Evolutionary conservation across 306 rosid genomes (phyloP).

Genomic region (Rosa rugosa): DNA sequence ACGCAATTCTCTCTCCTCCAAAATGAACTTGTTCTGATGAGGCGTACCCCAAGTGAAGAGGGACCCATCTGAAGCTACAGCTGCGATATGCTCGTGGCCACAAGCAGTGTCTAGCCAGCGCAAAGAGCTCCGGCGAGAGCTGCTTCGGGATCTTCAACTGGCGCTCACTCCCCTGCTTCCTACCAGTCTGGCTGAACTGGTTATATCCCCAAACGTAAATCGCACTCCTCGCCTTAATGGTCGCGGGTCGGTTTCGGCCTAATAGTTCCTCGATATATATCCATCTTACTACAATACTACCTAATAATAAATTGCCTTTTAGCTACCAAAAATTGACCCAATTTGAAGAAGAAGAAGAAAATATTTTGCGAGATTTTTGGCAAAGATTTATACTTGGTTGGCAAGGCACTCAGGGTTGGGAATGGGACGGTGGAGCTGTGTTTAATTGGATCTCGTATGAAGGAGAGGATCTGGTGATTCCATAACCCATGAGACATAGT

Average conservation of each 20-base stretch:
- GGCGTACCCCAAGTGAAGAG: slow-evolving; percentile 84
- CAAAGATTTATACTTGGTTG: neutral
- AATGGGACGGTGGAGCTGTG: too few relatives aligned
- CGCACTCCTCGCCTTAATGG: slow-evolving; percentile 70
- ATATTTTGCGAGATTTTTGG: neutral
- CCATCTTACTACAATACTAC: slow-evolving; percentile 50
- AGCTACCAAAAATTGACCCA: too few relatives aligned
- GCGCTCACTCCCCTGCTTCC: slow-evolving; percentile 54
- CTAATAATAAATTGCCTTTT: too few relatives aligned
- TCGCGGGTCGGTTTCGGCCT: slow-evolving; percentile 34
- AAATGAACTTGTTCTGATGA: too few relatives aligned
- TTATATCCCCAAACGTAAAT: slow-evolving; percentile 96
- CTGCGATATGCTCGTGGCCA: slow-evolving; percentile 95
- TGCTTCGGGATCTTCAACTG: slow-evolving; percentile 83
- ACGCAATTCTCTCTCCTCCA: too few relatives aligned
- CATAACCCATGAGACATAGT: too few relatives aligned
- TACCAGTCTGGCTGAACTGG: slow-evolving; percentile 88
- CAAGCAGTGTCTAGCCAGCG: slow-evolving; percentile 89
- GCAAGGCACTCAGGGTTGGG: neutral
- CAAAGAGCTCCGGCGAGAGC: slow-evolving; percentile 74
- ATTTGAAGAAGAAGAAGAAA: neutral
- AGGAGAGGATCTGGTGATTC: too few relatives aligned
- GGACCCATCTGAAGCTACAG: slow-evolving; percentile 82
- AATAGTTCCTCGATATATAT: slow-evolving; percentile 62
- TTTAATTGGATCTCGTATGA: too few relatives aligned